Conservation (phyloP, 139 green algal genomes). For the Asterochloris erici region DNA sequence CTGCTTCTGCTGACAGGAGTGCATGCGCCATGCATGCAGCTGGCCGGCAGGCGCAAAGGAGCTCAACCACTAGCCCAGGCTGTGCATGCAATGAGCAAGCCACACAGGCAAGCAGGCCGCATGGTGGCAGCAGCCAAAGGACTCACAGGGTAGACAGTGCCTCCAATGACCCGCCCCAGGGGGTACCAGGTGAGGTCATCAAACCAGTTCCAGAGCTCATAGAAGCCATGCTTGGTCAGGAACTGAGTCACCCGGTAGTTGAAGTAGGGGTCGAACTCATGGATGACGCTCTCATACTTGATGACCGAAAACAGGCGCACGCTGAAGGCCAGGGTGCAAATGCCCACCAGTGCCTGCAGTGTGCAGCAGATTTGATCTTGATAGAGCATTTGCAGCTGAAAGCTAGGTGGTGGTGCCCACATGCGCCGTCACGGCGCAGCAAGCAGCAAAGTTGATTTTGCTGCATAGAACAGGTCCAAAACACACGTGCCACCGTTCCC, state of each 20-base stretch:
- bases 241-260: slow-evolving; percentile 86
- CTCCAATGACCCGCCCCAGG: slow-evolving; percentile 82
- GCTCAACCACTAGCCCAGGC: background rate
- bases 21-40: background rate
- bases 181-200: slow-evolving; percentile 90
- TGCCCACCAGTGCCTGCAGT: slow-evolving; percentile 38
- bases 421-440: no score
- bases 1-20: no score
- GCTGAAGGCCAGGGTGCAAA: slow-evolving; percentile 65
- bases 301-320: slow-evolving; percentile 90
- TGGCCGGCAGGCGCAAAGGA: background rate
- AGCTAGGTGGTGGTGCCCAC: no score
- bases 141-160: slow-evolving; percentile 81
- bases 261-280: slow-evolving; percentile 86
- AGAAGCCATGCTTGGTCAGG: slow-evolving; percentile 78
- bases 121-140: background rate
- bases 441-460: no score
- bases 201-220: slow-evolving; percentile 91
- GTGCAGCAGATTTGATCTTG: no score
- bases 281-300: slow-evolving; percentile 92
- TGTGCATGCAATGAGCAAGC: background rate
- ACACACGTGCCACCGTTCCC: no score
- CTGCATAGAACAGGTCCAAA: no score
- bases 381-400: no score
- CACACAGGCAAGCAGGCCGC: background rate